phyloP scores from a whole-genome alignment of 73 alveolate species.

The Blepharisma stoltei region DNA sequence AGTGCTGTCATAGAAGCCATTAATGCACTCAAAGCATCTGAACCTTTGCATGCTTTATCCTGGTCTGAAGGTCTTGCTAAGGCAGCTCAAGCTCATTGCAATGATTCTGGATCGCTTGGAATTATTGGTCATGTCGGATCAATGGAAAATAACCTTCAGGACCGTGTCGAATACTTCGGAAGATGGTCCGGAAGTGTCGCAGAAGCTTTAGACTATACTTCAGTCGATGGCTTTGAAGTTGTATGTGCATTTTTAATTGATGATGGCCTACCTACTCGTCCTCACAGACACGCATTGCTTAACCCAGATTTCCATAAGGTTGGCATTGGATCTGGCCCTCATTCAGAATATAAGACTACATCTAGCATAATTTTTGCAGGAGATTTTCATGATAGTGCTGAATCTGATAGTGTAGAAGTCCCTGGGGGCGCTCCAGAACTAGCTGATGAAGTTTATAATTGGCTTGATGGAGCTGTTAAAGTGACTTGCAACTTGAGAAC shows the following conservation, averaged over 20 bases:
- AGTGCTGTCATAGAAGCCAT: slow-evolving; percentile 35
- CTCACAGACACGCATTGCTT: slow-evolving; percentile 5
- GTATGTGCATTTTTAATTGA: slow-evolving; percentile 72
- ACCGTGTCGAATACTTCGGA: slow-evolving; percentile 78
- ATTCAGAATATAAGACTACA: not conserved
- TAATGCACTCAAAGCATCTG: slow-evolving; percentile 36
- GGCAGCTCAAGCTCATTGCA: slow-evolving; percentile 75
- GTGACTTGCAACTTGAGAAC: slow-evolving; percentile 19
- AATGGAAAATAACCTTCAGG: slow-evolving; percentile 63
- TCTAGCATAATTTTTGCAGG: slow-evolving; percentile 6
- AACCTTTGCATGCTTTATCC: slow-evolving; percentile 39
- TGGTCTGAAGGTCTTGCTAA: slow-evolving; percentile 55
- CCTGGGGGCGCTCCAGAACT: not conserved
- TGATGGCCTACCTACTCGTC: slow-evolving; percentile 20
- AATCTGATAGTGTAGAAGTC: not conserved
- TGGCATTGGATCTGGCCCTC: slow-evolving; percentile 11
- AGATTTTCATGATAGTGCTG: not conserved
- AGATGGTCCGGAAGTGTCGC: slow-evolving; percentile 88
- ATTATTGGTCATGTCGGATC: slow-evolving; percentile 76
- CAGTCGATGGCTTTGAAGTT: slow-evolving; percentile 50
- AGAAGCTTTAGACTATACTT: slow-evolving; percentile 77
- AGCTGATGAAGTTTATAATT: not conserved
- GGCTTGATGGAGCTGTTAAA: slow-evolving; percentile 24
- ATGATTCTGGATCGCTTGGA: slow-evolving; percentile 86
- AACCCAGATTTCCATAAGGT: slow-evolving; percentile 21